Percentiles rank a stretch among this genome's conserved stretches.
phyloP scores from a whole-genome alignment of 2,329 filamentous ascomycete genomes.

The Pseudocercospora fuligena region DNA sequence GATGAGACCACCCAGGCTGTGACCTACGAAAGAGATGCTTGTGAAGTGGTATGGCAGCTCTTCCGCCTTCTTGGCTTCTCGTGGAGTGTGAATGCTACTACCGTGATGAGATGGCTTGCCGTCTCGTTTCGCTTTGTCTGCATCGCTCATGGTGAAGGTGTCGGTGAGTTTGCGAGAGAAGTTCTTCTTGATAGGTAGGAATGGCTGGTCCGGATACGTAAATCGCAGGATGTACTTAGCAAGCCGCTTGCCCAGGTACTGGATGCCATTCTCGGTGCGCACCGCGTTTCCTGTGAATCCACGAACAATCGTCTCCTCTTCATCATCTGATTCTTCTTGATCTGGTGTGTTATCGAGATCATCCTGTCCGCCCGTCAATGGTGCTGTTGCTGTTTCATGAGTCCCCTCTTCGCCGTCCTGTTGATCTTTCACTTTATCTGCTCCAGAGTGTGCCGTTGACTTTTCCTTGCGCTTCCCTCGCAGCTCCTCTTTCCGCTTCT shows the following conservation, averaged over 20 bases:
- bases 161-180: conserved; percentile 55
- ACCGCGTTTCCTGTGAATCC: conserved; percentile 90
- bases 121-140: conserved; percentile 51
- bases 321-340: conserved; percentile 68
- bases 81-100: conserved; percentile 62
- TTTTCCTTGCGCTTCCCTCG: conserved; percentile 27
- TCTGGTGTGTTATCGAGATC: conserved; percentile 44
- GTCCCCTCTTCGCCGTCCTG: conserved; percentile 21
- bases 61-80: conserved; percentile 49
- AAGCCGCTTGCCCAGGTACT: conserved; percentile 92
- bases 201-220: conserved; percentile 94
- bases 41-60: conserved; percentile 78
- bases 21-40: conserved; percentile 92
- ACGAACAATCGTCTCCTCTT: conserved; percentile 85
- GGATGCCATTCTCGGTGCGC: conserved; percentile 91
- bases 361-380: conserved; percentile 56
- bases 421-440: conserved; percentile 20
- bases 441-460: conserved; percentile 12
- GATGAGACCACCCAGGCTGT: conserved; percentile 86
- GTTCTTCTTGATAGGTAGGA: conserved; percentile 67
- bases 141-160: conserved; percentile 51
- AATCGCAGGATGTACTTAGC: conserved; percentile 88
- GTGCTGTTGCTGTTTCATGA: conserved; percentile 46
- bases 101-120: conserved; percentile 60
- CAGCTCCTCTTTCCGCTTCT: conserved; percentile 57